Evolutionary conservation across 345 rosid genomes (phyloP).

Genomic region (Populus deltoides): DNA sequence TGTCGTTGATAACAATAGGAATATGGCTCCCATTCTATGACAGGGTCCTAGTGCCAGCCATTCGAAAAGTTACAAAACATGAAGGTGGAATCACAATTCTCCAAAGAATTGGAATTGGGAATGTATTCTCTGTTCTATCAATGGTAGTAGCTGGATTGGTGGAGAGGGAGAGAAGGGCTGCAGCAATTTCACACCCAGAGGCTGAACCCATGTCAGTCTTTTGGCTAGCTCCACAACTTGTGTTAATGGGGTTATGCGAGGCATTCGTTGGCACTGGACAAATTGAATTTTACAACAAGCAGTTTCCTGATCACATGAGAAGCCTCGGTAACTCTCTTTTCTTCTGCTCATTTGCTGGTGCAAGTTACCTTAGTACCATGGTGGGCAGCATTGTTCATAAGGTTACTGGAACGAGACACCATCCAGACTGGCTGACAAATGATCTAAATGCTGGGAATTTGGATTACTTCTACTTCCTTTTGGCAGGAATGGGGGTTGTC

Average conservation of each 20-base stretch:
- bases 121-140: slow-evolving; percentile 8
- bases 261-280: slow-evolving; percentile 30
- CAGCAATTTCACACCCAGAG: slow-evolving; percentile 13
- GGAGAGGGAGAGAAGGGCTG: slow-evolving; percentile 31
- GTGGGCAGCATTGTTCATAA: slow-evolving; percentile 16
- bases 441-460: slow-evolving; percentile 36
- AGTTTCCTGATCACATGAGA: slow-evolving; percentile 46
- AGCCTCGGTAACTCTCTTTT: slow-evolving; percentile 33
- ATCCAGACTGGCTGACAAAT: slow-evolving; percentile 25
- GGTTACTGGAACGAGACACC: slow-evolving; percentile 6
- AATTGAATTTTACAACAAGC: slow-evolving; percentile 40
- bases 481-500: slow-evolving; percentile 30
- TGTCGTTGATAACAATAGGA: slow-evolving; percentile 23
- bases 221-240: slow-evolving; percentile 42
- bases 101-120: slow-evolving; percentile 31
- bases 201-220: slow-evolving; percentile 29
- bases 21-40: slow-evolving; percentile 30
- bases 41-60: slow-evolving; percentile 17
- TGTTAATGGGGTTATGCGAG: slow-evolving; percentile 32
- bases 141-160: slow-evolving; percentile 24
- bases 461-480: slow-evolving; percentile 34
- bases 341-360: slow-evolving; percentile 14
- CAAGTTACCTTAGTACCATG: slow-evolving; percentile 21
- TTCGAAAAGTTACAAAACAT: slow-evolving; percentile 15
- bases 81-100: slow-evolving; percentile 28